phyloP scores from a whole-genome alignment of 148 eudicot genomes.

The Linanthus parryae region DNA sequence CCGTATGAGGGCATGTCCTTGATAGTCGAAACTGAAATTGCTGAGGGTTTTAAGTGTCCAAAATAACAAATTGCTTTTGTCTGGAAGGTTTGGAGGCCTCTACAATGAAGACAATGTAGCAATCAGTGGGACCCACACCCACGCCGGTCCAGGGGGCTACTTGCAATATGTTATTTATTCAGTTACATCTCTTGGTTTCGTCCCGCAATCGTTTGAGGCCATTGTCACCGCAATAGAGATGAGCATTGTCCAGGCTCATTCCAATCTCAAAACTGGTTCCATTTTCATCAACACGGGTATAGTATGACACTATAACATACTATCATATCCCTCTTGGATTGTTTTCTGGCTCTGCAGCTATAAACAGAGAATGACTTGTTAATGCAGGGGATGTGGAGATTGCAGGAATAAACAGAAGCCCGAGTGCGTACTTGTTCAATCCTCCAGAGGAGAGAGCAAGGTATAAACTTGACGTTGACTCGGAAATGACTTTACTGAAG shows the following conservation, averaged over 20 bases:
- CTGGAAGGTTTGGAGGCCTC: conserved; percentile 23
- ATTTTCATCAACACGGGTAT: conserved; percentile 28
- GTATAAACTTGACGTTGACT: conserved; percentile 23
- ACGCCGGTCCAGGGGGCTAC: conserved; percentile 40
- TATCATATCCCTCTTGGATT: too few relatives aligned
- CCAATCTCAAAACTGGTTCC: conserved; percentile 30
- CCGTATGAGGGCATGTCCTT: background rate
- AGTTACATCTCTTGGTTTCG: conserved; percentile 26
- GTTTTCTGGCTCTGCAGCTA: too few relatives aligned
- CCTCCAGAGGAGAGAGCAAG: conserved; percentile 28
- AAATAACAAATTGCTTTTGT: background rate
- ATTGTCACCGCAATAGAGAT: conserved; percentile 26
- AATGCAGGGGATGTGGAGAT: conserved; percentile 28
- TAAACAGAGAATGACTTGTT: too few relatives aligned
- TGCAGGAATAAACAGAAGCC: conserved; percentile 35
- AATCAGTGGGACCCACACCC: conserved; percentile 36
- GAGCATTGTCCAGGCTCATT: conserved; percentile 36
- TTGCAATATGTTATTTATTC: conserved; percentile 26
- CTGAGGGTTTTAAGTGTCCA: background rate
- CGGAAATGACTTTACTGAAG: conserved; percentile 31
- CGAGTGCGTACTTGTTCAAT: conserved; percentile 34
- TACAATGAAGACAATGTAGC: conserved; percentile 32
- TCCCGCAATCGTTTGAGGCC: conserved; percentile 31
- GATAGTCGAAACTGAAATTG: background rate
- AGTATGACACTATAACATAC: too few relatives aligned